phyloP scores from a whole-genome alignment of 352 stramenopile genomes.

The Pythium oligandrum region DNA sequence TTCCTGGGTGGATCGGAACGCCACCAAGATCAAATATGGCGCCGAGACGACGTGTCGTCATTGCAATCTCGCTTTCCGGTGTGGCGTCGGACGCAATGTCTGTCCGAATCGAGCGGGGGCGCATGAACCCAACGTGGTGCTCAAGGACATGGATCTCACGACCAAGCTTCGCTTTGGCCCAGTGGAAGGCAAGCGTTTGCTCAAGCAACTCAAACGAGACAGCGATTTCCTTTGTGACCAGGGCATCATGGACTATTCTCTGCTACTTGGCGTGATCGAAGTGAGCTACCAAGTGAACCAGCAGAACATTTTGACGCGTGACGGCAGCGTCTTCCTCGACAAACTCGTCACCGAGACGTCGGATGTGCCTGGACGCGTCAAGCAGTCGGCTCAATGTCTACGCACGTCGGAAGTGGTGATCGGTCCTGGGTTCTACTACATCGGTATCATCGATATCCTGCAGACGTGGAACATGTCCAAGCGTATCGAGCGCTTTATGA shows the following conservation, averaged over 20 bases:
- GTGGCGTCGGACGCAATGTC: slow-evolving; percentile 37
- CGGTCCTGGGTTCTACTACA: slow-evolving; percentile 81
- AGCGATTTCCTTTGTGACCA: slow-evolving; percentile 61
- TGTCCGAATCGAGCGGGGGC: slow-evolving; percentile 56
- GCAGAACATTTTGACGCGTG: slow-evolving; percentile 59
- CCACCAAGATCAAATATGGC: slow-evolving; percentile 47
- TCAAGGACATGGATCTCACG: slow-evolving; percentile 80
- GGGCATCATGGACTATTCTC: slow-evolving; percentile 84
- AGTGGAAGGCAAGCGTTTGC: slow-evolving; percentile 29
- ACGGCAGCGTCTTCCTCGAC: slow-evolving; percentile 50
- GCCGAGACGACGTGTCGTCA: slow-evolving; percentile 62
- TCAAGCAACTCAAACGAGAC: slow-evolving; percentile 65
- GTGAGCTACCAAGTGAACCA: slow-evolving; percentile 72
- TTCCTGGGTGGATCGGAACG: slow-evolving; percentile 77
- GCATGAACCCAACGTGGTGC: slow-evolving; percentile 69
- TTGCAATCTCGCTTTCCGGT: slow-evolving; percentile 68
- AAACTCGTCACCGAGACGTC: slow-evolving; percentile 13
- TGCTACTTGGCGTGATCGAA: slow-evolving; percentile 75
- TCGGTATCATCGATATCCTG: slow-evolving; percentile 85
- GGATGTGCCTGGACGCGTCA: slow-evolving; percentile 18
- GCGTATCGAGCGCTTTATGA: slow-evolving; percentile 69
- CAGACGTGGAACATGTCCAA: slow-evolving; percentile 78
- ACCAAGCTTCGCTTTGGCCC: slow-evolving; percentile 66
- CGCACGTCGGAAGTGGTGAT: slow-evolving; percentile 74
- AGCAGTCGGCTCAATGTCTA: slow-evolving; percentile 62